phyloP scores from a whole-genome alignment of 768 basidiomycete genomes.

The Strobilomyces dryophilus region DNA sequence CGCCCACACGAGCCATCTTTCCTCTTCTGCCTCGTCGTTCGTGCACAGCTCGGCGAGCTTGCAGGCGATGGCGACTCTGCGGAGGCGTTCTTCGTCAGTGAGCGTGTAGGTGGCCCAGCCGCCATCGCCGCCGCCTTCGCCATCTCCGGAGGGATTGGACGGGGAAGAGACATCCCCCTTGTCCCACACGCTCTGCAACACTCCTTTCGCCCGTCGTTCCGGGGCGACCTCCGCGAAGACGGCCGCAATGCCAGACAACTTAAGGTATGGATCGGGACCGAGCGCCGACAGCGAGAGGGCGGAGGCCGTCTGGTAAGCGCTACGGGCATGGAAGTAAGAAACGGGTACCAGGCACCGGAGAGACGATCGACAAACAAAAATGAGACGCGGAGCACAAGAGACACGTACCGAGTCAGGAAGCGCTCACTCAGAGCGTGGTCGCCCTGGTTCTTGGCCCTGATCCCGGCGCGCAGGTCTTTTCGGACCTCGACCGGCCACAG shows the following conservation, averaged over 20 bases:
- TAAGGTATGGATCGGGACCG: conserved; percentile 51
- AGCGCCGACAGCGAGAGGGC: conserved; percentile 36
- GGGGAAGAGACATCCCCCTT: background rate
- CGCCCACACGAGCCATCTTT: conserved; percentile 40
- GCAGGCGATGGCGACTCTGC: conserved; percentile 39
- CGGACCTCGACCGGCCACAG: conserved; percentile 50
- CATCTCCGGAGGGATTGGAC: background rate
- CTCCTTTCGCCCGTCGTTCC: conserved; percentile 23
- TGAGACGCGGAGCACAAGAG: no score
- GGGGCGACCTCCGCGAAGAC: conserved; percentile 50
- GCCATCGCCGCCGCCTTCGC: background rate
- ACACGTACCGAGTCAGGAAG: conserved; percentile 50
- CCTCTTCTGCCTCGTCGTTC: conserved; percentile 35
- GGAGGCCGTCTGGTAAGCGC: conserved; percentile 55
- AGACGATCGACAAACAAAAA: background rate
- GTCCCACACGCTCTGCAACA: conserved; percentile 23
- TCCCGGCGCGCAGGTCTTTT: conserved; percentile 58
- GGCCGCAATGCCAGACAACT: conserved; percentile 64
- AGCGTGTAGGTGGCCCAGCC: conserved; percentile 27
- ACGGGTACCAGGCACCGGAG: no score
- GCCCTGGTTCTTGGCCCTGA: conserved; percentile 57
- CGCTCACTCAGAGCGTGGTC: conserved; percentile 49
- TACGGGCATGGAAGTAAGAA: conserved; percentile 16
- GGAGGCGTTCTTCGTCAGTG: conserved; percentile 28
- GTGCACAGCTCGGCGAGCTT: conserved; percentile 42